Percentiles rank a stretch among this genome's conserved stretches.
These are phyloP conservation scores for Beauveria bassiana DNA, from an alignment of 2,329 filamentous ascomycete species.

Conservation along the genomic window DNA sequence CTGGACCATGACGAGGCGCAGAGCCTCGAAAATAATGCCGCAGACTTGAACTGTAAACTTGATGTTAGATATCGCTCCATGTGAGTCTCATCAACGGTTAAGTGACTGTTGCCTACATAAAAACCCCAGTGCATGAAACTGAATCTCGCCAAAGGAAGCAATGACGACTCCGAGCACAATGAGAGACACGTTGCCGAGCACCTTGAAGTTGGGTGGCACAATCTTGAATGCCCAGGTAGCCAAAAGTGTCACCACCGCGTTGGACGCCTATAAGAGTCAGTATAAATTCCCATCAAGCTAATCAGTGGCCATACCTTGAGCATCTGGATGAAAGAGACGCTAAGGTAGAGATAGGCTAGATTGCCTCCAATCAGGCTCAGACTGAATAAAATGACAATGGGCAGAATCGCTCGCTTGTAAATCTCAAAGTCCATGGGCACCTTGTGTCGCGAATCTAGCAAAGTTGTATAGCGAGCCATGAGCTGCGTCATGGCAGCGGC, in stretches of 20 bases:
- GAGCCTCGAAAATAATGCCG: slow-evolving; percentile 74
- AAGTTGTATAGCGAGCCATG: slow-evolving; percentile 77
- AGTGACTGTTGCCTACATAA: slow-evolving; percentile 37
- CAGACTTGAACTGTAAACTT: slow-evolving; percentile 48
- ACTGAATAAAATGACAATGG: slow-evolving; percentile 93
- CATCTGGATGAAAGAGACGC: slow-evolving; percentile 98
- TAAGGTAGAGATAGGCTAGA: slow-evolving; percentile 89
- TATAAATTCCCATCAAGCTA: too few species aligned
- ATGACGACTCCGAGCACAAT: slow-evolving; percentile 94
- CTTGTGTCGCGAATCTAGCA: slow-evolving; percentile 89
- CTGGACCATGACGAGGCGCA: slow-evolving; percentile 79
- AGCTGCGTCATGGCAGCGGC: slow-evolving; percentile 92
- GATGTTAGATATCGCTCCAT: not conserved
- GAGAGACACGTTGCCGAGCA: slow-evolving; percentile 85
- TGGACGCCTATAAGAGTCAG: slow-evolving; percentile 48
- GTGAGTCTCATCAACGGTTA: not conserved
- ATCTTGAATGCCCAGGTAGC: slow-evolving; percentile 84
- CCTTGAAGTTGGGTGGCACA: slow-evolving; percentile 74
- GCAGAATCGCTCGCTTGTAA: slow-evolving; percentile 87
- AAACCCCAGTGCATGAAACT: slow-evolving; percentile 77
- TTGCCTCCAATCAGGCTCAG: slow-evolving; percentile 95
- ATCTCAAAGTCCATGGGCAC: slow-evolving; percentile 95
- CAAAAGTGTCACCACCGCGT: slow-evolving; percentile 84
- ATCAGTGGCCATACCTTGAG: slow-evolving; percentile 60
- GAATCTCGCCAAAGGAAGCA: slow-evolving; percentile 90